phyloP scores from a whole-genome alignment of 1,284 basidiomycete genomes.

The Thelephora terrestris region DNA sequence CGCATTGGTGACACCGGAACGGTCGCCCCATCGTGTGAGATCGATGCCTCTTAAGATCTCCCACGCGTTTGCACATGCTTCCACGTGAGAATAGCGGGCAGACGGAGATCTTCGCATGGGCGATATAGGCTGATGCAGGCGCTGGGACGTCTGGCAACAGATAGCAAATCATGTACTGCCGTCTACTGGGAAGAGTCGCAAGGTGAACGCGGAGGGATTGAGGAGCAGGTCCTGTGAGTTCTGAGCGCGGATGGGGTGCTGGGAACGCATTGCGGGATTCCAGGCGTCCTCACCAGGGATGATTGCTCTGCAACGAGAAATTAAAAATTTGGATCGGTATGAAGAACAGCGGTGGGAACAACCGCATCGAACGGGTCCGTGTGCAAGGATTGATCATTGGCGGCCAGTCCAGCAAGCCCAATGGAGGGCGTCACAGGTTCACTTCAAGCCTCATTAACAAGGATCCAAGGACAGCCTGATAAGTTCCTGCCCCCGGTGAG shows the following conservation, averaged over 20 bases:
- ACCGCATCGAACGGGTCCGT: neutral
- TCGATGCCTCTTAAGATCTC: slow-evolving; percentile 80
- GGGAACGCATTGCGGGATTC: neutral
- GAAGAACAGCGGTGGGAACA: neutral
- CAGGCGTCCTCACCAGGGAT: neutral
- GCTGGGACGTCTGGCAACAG: neutral
- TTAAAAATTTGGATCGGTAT: neutral
- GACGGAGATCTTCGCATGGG: slow-evolving; percentile 56
- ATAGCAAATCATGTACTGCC: neutral
- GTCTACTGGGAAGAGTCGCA: neutral
- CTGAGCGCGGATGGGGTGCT: too few relatives aligned
- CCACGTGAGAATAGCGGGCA: slow-evolving; percentile 78
- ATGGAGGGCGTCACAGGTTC: slow-evolving; percentile 45
- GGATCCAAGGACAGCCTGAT: slow-evolving; percentile 91
- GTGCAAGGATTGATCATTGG: slow-evolving; percentile 32
- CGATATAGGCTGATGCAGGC: slow-evolving; percentile 10
- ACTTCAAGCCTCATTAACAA: slow-evolving; percentile 84
- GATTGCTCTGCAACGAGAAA: too few relatives aligned
- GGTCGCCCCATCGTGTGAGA: slow-evolving; percentile 88
- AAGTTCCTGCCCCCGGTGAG: slow-evolving; percentile 52
- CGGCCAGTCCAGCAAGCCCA: slow-evolving; percentile 29
- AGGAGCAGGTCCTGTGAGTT: too few relatives aligned
- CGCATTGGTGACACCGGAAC: slow-evolving; percentile 62
- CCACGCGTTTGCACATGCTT: slow-evolving; percentile 79
- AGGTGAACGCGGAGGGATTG: neutral